Evolutionary conservation across 2,329 filamentous ascomycete species (phyloP), one percentile per base, ranked within the genome.

Genomic region (Domatiomyces catenatus): DNA sequence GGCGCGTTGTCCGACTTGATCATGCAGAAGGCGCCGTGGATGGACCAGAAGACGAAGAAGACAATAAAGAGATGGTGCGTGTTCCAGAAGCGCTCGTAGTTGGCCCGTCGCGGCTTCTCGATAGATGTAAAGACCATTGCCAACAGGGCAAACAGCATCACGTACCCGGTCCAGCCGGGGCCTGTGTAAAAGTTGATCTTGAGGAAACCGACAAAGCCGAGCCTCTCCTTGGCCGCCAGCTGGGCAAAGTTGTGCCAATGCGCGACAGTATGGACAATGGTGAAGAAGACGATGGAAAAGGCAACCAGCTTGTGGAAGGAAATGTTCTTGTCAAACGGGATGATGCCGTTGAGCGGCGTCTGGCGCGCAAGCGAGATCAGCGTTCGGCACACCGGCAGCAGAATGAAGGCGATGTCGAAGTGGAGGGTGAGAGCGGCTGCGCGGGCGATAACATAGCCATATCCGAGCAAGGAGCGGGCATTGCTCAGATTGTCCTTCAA

Each of bases 11-110:
- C 86, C 48, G 85, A 81, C 67, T 86, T 85, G 62, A 90, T 90
- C 86, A 92, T 90, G 68, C 86, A 90, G 71, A 88, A 92, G 22
- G 84, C 83, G 52, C 86, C 86, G 67, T 93, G 86, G 61, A 90
- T 77, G n/a, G 85, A 81, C 85, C 86, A 92, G 74, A 92, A 89
- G 59, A 90, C 73, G 71, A 92, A 92, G 75, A 92, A 92, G 56
- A 90, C 63, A 67, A 90, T 79, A 65, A 92, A 92, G 65, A 92
- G 77, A 70, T 92, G 86, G 68, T 93, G 86, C 1, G 83, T 86
- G 66, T 88, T 89, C 86, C 86, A 93, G 73, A 92, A 93, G 22
- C 85, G 83, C 66, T 90, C 86, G 65, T 86, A 90, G 70, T 92
- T 89, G 54, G 83, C 82, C 49, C 85, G 79, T 48, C 85, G 77